Base-by-base conservation (phyloP, 768 basidiomycete genomes). In the Pulveroboletus ravenelii region DNA sequence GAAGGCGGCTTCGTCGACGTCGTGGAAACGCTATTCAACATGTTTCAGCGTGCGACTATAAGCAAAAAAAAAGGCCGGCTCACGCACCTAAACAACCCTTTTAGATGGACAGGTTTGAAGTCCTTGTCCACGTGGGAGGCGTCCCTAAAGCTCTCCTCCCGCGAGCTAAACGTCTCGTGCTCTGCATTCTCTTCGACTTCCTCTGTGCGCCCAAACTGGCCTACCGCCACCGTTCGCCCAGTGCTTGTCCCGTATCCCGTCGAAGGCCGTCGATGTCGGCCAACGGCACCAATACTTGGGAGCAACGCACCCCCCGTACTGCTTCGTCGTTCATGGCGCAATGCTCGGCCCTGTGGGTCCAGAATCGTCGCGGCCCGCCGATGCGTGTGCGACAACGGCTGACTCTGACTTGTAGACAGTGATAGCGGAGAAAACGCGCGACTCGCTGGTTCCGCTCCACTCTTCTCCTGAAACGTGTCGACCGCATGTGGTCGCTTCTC, bases 81-180 rank as follows among this genome's bases (percentile, higher is more conserved):
- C 23, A 47, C 47, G 70, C 54, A 90, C 85, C 90, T 93, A 73
- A 99, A 97, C 43, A 99, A 64, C 6, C 96, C 96, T 71, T 98
- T 99, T 62, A 98, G 72, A 71, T 91, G 95, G 41, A 97, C 84
- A 1, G 96, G 91, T 72, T 97, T 98, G 62, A 91, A 86, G 50
- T 90, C 87, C 69, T 84, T 85, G 57, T 85, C 84, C 29, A 58
- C 68, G 31, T 71, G 69, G 57, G 77, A 71, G n/a, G 75, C 65
- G 40, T 78, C 74, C 53, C 69, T 73, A 50, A 73, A 73, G n/a
- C 65, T 67, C 49, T 76, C 77, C 49, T 77, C 78, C 25, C 65
- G 65, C 18, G 60, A 62, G 32, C 63, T 63, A 7, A 54, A 59
- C n/a, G 59, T 61, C 20, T 63, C 62, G 52, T 70, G 73, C 53